These are phyloP conservation scores for Calonectria multiphialidica DNA, from an alignment of 2,329 filamentous ascomycete genomes.

Conservation along the genomic window DNA sequence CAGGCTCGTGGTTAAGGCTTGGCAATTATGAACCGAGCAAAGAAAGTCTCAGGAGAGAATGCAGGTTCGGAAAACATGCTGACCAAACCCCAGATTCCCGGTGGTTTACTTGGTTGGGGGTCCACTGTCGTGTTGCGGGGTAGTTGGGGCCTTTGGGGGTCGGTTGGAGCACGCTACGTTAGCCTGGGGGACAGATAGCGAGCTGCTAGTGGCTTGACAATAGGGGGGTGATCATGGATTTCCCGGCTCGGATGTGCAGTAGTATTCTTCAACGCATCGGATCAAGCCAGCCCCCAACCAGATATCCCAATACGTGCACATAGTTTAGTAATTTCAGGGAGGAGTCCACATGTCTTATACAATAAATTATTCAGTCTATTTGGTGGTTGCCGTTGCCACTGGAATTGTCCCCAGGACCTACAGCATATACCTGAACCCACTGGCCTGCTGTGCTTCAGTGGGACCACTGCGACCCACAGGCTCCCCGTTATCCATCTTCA, in stretches of 20 bases:
- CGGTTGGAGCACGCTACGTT: background rate
- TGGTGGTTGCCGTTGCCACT: background rate
- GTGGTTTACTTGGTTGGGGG: background rate
- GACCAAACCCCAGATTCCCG: background rate
- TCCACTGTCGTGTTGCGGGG: background rate
- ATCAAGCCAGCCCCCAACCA: background rate
- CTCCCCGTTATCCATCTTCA: background rate
- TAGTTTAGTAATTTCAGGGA: too few species aligned
- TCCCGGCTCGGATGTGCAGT: background rate
- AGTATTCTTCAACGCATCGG: background rate
- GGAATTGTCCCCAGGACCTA: background rate
- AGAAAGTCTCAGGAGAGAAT: background rate
- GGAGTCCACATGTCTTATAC: too few species aligned
- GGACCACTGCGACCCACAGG: background rate
- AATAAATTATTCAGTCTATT: background rate
- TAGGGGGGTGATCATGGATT: background rate
- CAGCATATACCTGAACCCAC: background rate
- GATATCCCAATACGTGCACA: too few species aligned
- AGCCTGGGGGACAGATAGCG: background rate
- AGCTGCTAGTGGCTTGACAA: background rate
- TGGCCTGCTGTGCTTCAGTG: slow-evolving; percentile 1
- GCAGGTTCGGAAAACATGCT: background rate
- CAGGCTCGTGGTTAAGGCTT: background rate
- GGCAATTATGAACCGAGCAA: background rate
- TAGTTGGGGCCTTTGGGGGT: background rate